Evolutionary conservation across 345 rosid species (phyloP), one percentile per base, ranked within the genome.

Genomic region (Populus tremula): DNA sequence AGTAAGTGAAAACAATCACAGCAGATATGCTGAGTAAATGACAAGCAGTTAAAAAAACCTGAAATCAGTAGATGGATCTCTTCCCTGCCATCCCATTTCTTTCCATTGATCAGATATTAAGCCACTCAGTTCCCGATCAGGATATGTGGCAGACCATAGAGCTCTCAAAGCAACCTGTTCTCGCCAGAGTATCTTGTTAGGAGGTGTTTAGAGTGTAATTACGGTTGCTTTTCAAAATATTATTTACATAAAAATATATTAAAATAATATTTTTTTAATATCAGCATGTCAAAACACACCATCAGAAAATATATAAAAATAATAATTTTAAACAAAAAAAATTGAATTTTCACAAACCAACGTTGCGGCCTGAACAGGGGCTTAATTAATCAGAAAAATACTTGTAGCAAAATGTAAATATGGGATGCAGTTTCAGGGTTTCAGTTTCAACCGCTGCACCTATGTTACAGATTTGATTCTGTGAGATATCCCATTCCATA

Each of bases 61-160:
- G 86, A 94, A 94, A 84, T 94, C 97, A 50, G 97, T 94, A 11
- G 97, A 91, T 78, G 99, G 99, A 89, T 94, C 97, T 85, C 73
- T 90, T 79, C 99, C 99, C 79, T 94, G 98, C 98, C 98, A 94
- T 56, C 99, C 98, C 99, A 94, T 94, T 78, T 90, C 88, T 82
- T 94, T 94, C 99, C 99, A 95, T 53, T 95, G 98, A 39, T 94
- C 92, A 59, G 99, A 93, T 75, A 89, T 82, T 78, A 94, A 86
- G 76, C 91, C 92, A 67, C 84, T 84, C 50, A 94, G 98, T 85
- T 91, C 87, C 81, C 81, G 81, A 62, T 86, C 91, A 1, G 98
- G 97, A 78, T 83, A 94, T 5, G 97, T 86, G 39, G 98, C 91
- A 29, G 83, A 84, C 98, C 99, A 95, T 62, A 95, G 64, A 61